Conservation (phyloP, 176 grass and related monocot species). For the Elaeis guineensis region DNA sequence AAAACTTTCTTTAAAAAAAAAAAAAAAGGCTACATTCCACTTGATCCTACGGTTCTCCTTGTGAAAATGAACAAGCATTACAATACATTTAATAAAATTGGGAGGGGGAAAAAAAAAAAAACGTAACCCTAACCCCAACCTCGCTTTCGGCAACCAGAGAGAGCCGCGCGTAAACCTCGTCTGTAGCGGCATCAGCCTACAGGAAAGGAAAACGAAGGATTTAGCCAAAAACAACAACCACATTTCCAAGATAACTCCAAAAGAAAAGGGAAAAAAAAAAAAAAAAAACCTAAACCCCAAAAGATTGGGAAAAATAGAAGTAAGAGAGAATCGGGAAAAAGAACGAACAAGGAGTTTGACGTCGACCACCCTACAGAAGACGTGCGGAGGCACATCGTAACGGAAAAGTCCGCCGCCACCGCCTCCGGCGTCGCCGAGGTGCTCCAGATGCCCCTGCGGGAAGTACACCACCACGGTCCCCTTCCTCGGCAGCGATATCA, state of each 20-base stretch:
- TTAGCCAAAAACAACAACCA: slow-evolving; percentile 1
- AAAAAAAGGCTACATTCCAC: too few species aligned
- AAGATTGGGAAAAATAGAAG: neutral
- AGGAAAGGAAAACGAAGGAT: slow-evolving; percentile 10
- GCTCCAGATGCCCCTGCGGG: slow-evolving; percentile 86
- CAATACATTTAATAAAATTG: neutral
- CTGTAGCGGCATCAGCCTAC: slow-evolving; percentile 87
- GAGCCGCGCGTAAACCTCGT: slow-evolving; percentile 85
- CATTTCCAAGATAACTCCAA: too few species aligned
- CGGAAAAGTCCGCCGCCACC: slow-evolving; percentile 17
- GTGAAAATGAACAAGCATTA: neutral
- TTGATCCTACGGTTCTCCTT: too few species aligned
- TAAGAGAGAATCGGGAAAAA: neutral
- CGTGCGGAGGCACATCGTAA: slow-evolving; percentile 59
- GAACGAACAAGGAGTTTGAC: slow-evolving; percentile 86
- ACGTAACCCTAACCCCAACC: slow-evolving; percentile 36
- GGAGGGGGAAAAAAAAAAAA: neutral
- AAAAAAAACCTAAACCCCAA: too few species aligned
- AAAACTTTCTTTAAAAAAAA: too few species aligned
- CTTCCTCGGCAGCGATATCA: slow-evolving; percentile 50
- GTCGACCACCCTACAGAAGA: slow-evolving; percentile 75
- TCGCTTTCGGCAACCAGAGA: slow-evolving; percentile 63
- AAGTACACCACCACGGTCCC: slow-evolving; percentile 85
- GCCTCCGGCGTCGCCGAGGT: slow-evolving; percentile 18
- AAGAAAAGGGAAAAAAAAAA: too few species aligned